A percentile compares a stretch with the other conserved stretches of the same genome.
These are phyloP conservation scores for Plasmodium gonderi DNA, from an alignment of 169 alveolate genomes.

Conservation along the genomic window DNA sequence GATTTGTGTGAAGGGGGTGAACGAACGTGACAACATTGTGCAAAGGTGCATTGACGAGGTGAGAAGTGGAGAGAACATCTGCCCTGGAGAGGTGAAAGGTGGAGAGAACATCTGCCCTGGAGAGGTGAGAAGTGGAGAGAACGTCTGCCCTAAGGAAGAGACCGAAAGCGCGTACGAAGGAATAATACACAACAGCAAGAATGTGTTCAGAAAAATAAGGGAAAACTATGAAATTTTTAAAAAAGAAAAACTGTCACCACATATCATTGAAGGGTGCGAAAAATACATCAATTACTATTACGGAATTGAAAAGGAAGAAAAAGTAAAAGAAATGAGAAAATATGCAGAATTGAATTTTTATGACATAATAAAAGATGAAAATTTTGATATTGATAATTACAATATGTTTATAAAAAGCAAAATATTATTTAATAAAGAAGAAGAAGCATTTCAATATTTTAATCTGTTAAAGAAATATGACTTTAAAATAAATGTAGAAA, in stretches of 20 bases:
- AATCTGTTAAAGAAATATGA: slow-evolving; percentile 76
- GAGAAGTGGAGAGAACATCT: neutral
- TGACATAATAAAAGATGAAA: slow-evolving; percentile 51
- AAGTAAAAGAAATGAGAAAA: slow-evolving; percentile 22
- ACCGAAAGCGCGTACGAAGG: slow-evolving; percentile 28
- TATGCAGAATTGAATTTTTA: slow-evolving; percentile 37
- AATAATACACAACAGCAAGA: slow-evolving; percentile 37
- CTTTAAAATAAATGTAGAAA: slow-evolving; percentile 74
- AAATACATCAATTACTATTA: slow-evolving; percentile 49
- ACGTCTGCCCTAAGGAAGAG: neutral
- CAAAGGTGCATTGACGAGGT: neutral
- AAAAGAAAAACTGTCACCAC: slow-evolving; percentile 33
- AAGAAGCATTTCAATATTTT: slow-evolving; percentile 57
- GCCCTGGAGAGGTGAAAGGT: neutral
- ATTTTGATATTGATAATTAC: slow-evolving; percentile 32
- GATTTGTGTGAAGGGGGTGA: neutral
- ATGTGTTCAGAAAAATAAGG: slow-evolving; percentile 30
- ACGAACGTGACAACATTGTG: neutral
- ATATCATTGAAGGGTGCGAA: slow-evolving; percentile 37
- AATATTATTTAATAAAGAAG: slow-evolving; percentile 32
- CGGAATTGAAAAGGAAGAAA: slow-evolving; percentile 73
- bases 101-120: neutral
- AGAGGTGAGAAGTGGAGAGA: neutral
- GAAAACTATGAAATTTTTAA: slow-evolving; percentile 63
- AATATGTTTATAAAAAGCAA: slow-evolving; percentile 56